Conservation (phyloP, 2,329 filamentous ascomycete species). For the Pseudohalonectria lignicola region DNA sequence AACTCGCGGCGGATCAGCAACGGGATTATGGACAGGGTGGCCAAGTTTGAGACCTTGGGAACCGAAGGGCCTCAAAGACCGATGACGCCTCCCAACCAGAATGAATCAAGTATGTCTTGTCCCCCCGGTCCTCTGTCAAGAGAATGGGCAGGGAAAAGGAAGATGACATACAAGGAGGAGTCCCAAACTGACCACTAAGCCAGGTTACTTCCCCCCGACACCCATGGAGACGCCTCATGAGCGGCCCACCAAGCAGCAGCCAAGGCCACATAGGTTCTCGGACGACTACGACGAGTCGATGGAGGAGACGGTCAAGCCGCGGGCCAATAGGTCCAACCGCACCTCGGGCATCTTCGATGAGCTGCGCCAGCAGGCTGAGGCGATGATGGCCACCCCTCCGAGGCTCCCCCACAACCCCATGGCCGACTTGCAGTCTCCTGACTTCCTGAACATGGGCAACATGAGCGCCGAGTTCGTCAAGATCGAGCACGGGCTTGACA, state of each 20-base stretch:
- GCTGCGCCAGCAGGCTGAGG: constrained; percentile 44
- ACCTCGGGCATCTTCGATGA: constrained; percentile 45
- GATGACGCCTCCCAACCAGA: constrained; percentile 51
- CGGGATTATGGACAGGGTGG: constrained; percentile 48
- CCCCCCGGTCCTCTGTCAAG: too few relatives aligned
- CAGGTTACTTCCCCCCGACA: constrained; percentile 56
- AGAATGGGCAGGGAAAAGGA: too few relatives aligned
- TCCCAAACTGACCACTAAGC: not conserved
- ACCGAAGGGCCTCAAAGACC: constrained; percentile 37
- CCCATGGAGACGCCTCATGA: constrained; percentile 53
- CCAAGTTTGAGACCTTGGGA: constrained; percentile 45
- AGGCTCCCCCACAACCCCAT: constrained; percentile 9
- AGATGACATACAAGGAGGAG: constrained; percentile 10
- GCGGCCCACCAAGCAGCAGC: constrained; percentile 26
- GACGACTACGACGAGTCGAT: constrained; percentile 55
- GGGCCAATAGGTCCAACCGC: constrained; percentile 20
- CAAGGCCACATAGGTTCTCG: constrained; percentile 38
- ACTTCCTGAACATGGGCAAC: constrained; percentile 38
- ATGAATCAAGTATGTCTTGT: constrained; percentile 41
- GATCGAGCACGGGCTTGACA: constrained; percentile 16
- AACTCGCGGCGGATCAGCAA: constrained; percentile 44
- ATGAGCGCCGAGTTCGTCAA: constrained; percentile 23
- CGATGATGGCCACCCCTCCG: constrained; percentile 17
- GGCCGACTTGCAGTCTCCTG: constrained; percentile 42
- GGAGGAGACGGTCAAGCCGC: constrained; percentile 55